Evolutionary conservation across 208 protist species (phyloP).

Genomic region (Acanthamoeba castellanii): DNA sequence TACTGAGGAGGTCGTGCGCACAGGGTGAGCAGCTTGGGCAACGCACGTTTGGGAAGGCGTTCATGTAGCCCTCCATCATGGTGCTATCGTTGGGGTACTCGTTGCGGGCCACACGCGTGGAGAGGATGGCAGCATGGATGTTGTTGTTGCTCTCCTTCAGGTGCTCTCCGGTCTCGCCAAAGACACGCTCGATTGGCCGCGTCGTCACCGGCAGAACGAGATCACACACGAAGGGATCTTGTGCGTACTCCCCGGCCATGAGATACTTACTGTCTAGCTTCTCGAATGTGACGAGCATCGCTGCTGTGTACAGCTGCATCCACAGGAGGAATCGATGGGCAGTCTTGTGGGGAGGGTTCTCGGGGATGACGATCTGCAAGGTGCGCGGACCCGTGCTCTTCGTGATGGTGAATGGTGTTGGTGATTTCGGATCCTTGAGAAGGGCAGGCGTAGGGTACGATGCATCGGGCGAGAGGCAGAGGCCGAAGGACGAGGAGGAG

Average conservation of each 20-base stretch:
- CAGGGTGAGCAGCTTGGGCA: too few relatives aligned
- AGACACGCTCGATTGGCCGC: conserved; percentile 47
- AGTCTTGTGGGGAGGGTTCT: conserved; percentile 43
- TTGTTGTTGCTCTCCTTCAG: conserved; percentile 53
- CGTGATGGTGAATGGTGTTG: too few relatives aligned
- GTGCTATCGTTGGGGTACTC: conserved; percentile 46
- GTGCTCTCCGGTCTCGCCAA: conserved; percentile 50
- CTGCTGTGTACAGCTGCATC: conserved; percentile 24
- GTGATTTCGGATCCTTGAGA: too few relatives aligned
- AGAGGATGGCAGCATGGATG: conserved; percentile 49
- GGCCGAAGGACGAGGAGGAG: too few relatives aligned
- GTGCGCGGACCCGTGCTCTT: too few relatives aligned
- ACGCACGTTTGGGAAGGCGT: conserved; percentile 24
- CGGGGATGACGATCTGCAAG: conserved; percentile 9
- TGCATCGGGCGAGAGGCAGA: too few relatives aligned
- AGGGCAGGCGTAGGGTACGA: too few relatives aligned
- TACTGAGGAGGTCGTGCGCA: too few relatives aligned
- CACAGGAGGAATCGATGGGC: conserved; percentile 56
- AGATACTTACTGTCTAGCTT: conserved; percentile 54
- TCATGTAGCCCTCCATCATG: conserved; percentile 58
- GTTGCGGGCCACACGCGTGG: conserved; percentile 44
- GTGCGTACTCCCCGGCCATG: conserved; percentile 62
- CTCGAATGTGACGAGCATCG: conserved; percentile 50
- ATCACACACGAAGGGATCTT: conserved; percentile 59
- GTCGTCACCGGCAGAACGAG: conserved; percentile 50